Evolutionary conservation across 352 stramenopile species (phyloP).

Genomic region (Phytophthora kernoviae): DNA sequence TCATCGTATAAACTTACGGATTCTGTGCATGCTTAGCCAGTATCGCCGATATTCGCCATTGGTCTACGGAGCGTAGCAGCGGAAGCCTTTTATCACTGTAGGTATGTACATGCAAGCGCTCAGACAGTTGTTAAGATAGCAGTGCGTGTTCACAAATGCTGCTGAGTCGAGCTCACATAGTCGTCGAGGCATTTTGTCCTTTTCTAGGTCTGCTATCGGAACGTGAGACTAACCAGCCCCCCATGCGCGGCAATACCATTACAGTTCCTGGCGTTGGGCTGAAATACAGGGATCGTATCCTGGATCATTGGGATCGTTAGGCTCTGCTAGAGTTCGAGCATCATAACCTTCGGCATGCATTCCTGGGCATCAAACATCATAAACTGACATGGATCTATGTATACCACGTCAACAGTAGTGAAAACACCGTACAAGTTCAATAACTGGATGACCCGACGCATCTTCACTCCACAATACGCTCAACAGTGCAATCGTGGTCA

Average conservation of each 20-base stretch:
- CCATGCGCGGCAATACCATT: constrained; percentile 26
- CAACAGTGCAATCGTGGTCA: constrained; percentile 23
- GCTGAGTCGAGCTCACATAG: neutral
- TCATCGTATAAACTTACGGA: constrained; percentile 22
- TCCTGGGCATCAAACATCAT: constrained; percentile 10
- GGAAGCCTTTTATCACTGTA: constrained; percentile 5
- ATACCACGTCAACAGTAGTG: neutral
- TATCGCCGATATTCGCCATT: constrained; percentile 44
- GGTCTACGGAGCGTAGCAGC: constrained; percentile 20
- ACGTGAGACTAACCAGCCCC: constrained; percentile 37
- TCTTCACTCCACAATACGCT: constrained; percentile 27
- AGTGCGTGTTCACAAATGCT: constrained; percentile 5
- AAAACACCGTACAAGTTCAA: constrained; percentile 13
- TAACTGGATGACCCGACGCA: constrained; percentile 2
- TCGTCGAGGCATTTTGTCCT: constrained; percentile 8
- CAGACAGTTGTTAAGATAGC: neutral
- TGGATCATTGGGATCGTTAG: neutral
- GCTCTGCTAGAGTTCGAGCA: constrained; percentile 35
- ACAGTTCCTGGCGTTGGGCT: constrained; percentile 8
- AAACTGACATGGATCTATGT: neutral
- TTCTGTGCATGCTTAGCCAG: constrained; percentile 45
- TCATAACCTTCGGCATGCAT: constrained; percentile 41
- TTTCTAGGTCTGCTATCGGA: neutral
- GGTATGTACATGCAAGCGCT: neutral
- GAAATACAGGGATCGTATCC: constrained; percentile 5